Conservation (phyloP, 495 filamentous ascomycete genomes). For the Clohesyomyces aquaticus region DNA sequence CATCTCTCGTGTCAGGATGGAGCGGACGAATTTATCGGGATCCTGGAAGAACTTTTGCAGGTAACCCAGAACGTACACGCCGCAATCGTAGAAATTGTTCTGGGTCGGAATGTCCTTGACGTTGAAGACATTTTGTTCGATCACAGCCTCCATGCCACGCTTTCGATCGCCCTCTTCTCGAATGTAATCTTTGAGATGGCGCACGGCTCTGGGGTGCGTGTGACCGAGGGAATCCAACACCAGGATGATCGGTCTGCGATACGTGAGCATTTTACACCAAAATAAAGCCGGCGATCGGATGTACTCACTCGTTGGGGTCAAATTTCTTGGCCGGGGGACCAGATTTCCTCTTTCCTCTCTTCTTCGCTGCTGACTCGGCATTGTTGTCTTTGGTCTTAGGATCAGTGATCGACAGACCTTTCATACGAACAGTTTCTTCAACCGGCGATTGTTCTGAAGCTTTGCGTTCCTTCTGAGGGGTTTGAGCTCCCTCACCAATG, state of each 20-base stretch:
- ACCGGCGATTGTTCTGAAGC: neutral
- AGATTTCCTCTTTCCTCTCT: conserved; percentile 17
- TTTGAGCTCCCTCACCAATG: neutral
- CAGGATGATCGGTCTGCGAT: conserved; percentile 67
- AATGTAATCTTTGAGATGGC: conserved; percentile 76
- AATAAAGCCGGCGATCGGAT: conserved; percentile 4
- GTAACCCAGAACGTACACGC: conserved; percentile 82
- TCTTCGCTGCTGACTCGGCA: neutral
- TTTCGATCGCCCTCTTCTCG: conserved; percentile 71
- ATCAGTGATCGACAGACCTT: conserved; percentile 6
- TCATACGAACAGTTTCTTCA: conserved; percentile 10
- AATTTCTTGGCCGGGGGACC: conserved; percentile 35
- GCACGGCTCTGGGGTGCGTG: conserved; percentile 62
- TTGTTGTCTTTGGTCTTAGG: neutral
- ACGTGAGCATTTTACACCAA: conserved; percentile 43
- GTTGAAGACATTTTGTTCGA: conserved; percentile 62
- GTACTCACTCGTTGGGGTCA: conserved; percentile 26
- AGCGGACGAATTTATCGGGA: conserved; percentile 67
- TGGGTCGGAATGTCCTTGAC: conserved; percentile 75
- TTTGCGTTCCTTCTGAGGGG: neutral
- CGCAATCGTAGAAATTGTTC: conserved; percentile 86
- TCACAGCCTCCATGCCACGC: conserved; percentile 61
- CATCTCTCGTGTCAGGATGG: conserved; percentile 56
- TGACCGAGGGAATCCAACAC: conserved; percentile 82
- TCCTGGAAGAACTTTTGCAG: conserved; percentile 74